Conservation (phyloP, 305 asterid genomes). For the Stenogyne calaminthoides region DNA sequence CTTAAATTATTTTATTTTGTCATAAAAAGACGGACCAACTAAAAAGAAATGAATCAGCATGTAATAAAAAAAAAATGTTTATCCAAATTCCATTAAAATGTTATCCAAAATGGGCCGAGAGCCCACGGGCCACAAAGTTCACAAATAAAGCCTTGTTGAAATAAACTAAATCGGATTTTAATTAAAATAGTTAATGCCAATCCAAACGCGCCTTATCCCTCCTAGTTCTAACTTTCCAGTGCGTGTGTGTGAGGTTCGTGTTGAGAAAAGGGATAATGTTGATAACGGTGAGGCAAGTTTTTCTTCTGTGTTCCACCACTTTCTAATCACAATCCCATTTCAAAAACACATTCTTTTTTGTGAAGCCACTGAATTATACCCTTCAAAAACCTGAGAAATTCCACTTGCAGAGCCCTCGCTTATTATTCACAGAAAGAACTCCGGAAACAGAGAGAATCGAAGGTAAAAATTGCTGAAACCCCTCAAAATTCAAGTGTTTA, state of each 20-base stretch:
- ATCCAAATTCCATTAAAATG: too few species aligned
- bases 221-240: constrained; percentile 10
- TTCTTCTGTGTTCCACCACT: constrained; percentile 43
- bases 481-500: neutral
- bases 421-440: constrained; percentile 37
- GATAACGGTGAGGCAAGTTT: constrained; percentile 54
- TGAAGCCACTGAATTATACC: constrained; percentile 33
- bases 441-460: constrained; percentile 26
- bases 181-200: neutral
- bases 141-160: neutral
- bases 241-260: constrained; percentile 7
- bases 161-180: neutral
- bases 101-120: neutral
- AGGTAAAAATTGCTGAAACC: constrained; percentile 28
- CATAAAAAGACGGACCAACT: too few species aligned
- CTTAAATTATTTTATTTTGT: too few species aligned
- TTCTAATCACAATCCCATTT: constrained; percentile 33
- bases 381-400: constrained; percentile 21
- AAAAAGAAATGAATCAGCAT: too few species aligned
- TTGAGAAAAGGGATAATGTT: constrained; percentile 59
- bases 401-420: constrained; percentile 51
- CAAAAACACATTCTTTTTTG: constrained; percentile 33
- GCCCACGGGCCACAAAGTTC: neutral
- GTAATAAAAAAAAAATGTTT: too few species aligned
- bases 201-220: constrained; percentile 28